Evolutionary conservation across 805 yeast genomes (phyloP).

Genomic region (Metschnikowia proteae): DNA sequence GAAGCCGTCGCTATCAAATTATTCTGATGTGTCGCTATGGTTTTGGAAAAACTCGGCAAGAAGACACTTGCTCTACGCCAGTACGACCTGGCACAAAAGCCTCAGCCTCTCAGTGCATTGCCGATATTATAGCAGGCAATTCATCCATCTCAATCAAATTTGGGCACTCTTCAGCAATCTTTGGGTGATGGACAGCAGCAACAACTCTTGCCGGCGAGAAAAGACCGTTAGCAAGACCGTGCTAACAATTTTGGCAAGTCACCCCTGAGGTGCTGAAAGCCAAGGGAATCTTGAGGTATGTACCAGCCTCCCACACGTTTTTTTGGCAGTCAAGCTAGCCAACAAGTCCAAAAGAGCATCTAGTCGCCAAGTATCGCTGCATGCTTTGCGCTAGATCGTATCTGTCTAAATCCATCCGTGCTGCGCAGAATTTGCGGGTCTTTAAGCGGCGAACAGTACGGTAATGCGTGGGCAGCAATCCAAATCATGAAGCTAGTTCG

Average conservation of each 20-base stretch:
- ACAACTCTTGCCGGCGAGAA: neutral
- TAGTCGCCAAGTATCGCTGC: neutral
- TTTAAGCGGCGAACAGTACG: neutral
- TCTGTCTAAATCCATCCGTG: neutral
- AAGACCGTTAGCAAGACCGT: neutral
- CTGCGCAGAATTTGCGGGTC: neutral
- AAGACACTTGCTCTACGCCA: slow-evolving; percentile 71
- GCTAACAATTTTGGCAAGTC: neutral
- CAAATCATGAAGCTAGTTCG: slow-evolving; percentile 5
- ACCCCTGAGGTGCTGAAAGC: neutral
- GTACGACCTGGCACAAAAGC: slow-evolving; percentile 74
- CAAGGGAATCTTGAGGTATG: neutral
- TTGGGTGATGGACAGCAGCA: neutral
- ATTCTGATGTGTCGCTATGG: slow-evolving; percentile 92
- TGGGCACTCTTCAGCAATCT: neutral
- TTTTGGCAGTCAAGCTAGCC: neutral
- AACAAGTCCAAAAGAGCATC: neutral
- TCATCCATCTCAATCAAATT: slow-evolving; percentile 5
- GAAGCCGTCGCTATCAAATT: slow-evolving; percentile 85
- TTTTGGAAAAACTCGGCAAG: slow-evolving; percentile 70
- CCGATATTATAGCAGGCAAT: slow-evolving; percentile 81
- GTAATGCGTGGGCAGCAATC: neutral
- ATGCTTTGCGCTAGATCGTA: neutral
- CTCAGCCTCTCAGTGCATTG: slow-evolving; percentile 82
- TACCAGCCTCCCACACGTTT: neutral